Conservation (phyloP, 345 rosid genomes). For the Aquilaria sinensis region DNA sequence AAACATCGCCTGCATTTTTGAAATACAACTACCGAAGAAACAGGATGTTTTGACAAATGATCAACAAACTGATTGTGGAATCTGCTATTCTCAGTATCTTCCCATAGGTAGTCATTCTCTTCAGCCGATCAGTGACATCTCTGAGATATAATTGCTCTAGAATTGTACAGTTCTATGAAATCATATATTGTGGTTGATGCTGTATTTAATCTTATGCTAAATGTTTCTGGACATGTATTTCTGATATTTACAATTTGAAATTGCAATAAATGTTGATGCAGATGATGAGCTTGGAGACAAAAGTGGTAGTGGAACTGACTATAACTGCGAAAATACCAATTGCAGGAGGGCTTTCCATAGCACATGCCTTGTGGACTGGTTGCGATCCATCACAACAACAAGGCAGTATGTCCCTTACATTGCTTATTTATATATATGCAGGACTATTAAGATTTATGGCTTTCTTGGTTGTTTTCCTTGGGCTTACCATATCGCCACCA, state of each 20-base stretch:
- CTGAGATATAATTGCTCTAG: too few species aligned
- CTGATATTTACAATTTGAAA: slow-evolving; percentile 12
- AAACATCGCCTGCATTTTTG: slow-evolving; percentile 50
- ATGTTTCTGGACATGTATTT: slow-evolving; percentile 5
- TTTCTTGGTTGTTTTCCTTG: slow-evolving; percentile 4
- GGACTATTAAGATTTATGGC: slow-evolving; percentile 5
- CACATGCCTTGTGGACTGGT: slow-evolving; percentile 70
- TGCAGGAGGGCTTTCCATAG: slow-evolving; percentile 72
- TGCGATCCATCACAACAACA: slow-evolving; percentile 72
- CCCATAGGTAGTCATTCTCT: slow-evolving; percentile 39
- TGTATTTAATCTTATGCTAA: neutral
- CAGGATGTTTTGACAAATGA: slow-evolving; percentile 26
- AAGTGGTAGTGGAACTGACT: slow-evolving; percentile 60
- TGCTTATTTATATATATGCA: neutral
- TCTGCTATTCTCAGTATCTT: slow-evolving; percentile 70
- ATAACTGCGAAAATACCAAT: slow-evolving; percentile 55
- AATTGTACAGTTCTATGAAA: too few species aligned
- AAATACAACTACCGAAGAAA: slow-evolving; percentile 42
- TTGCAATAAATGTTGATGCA: slow-evolving; percentile 10
- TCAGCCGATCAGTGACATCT: neutral
- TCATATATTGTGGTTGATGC: too few species aligned
- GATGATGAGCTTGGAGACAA: slow-evolving; percentile 62
- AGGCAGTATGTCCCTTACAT: slow-evolving; percentile 58
- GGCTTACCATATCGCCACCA: neutral
- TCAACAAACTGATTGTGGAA: slow-evolving; percentile 66